Percentiles rank a stretch among this genome's conserved stretches.
Evolutionary conservation across 2,329 filamentous ascomycete species (phyloP).

Genomic region (Penicillium sp.): DNA sequence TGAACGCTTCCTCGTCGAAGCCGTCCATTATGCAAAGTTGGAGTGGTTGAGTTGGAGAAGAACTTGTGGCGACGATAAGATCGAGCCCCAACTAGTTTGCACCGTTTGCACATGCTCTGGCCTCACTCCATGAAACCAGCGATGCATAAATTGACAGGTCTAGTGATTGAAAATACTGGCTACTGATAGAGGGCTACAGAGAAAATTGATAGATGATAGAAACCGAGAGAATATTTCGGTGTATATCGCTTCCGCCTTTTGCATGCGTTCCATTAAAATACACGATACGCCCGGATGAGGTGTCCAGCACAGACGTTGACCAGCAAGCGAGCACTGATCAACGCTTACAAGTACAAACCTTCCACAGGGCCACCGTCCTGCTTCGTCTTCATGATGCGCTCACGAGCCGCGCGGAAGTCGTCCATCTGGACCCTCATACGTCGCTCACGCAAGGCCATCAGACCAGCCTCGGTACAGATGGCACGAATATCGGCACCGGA

Average conservation of each 20-base stretch:
- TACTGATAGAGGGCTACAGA: too few relatives aligned
- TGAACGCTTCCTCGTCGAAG: conserved; percentile 46
- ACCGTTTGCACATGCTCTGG: conserved; percentile 19
- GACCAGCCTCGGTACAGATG: conserved; percentile 93
- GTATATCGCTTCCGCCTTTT: neutral
- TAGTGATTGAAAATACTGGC: too few relatives aligned
- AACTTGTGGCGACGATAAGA: conserved; percentile 11
- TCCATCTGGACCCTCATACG: conserved; percentile 99
- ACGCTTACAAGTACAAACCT: conserved; percentile 86
- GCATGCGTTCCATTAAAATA: conserved; percentile 25
- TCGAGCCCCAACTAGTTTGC: conserved; percentile 26
- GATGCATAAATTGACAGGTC: neutral
- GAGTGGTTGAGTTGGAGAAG: conserved; percentile 6
- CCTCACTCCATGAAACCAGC: neutral
- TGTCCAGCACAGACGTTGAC: conserved; percentile 2
- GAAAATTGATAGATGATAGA: neutral
- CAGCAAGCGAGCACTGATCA: conserved; percentile 8
- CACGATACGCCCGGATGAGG: conserved; percentile 15
- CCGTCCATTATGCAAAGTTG: conserved; percentile 34
- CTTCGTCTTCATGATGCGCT: conserved; percentile 96
- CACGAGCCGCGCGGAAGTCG: conserved; percentile 87
- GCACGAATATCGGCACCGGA: conserved; percentile 98
- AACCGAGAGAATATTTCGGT: neutral
- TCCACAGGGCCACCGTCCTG: conserved; percentile 90
- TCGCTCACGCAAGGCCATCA: conserved; percentile 88